Evolutionary conservation across 192 early-diverging fungal species (phyloP), one percentile per base, ranked within the genome.

Genomic region (Coemansia asiatica): DNA sequence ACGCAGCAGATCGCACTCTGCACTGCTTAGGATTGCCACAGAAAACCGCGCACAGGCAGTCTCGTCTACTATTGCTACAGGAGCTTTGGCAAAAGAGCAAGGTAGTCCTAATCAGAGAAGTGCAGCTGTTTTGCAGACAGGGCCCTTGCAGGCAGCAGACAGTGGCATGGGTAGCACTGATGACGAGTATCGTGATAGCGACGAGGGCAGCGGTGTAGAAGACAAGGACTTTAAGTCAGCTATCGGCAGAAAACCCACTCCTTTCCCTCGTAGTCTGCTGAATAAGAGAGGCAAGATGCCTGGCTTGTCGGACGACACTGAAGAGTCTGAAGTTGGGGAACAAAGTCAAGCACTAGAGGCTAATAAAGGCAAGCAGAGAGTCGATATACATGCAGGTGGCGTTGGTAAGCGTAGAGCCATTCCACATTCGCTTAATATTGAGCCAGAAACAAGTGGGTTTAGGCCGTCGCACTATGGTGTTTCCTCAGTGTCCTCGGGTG

Each of bases 21-120:
- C 68, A 1, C 54, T 80, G 59, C 78, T 60, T 33, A 63, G 68
- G 28, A 64, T 75, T 54, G 78, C 78, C 31, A 55, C 63, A 13
- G 56, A 80, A 36, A 80, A 80, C 49, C 66, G 69, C 23, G 69
- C 72, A 3, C 78, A 80, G 21, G 78, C 72, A 0, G 63, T 29
- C 15, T 44, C 40, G 15, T 44, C 40, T 12, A 9, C 15, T 44
- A 5, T 16, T 1, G 40, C 8, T 16, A 12, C 40, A 2, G 40
- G 40, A 1, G 56, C 67, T 35, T 16, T 19, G 31, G 38, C 56
- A 28, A 48, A 28, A 22, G 47, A 8, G n/a, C 57, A 18, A 61
- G n/a, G 46, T 21, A 4, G n/a, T 26, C 6, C 50, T 19, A 4
- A 10, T 29, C 51, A 56, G 22, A 51, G 25, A 8, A 8, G 21